phyloP scores from a whole-genome alignment of 1,139 yeast species.

The Protomyces arabidopsidicola region DNA sequence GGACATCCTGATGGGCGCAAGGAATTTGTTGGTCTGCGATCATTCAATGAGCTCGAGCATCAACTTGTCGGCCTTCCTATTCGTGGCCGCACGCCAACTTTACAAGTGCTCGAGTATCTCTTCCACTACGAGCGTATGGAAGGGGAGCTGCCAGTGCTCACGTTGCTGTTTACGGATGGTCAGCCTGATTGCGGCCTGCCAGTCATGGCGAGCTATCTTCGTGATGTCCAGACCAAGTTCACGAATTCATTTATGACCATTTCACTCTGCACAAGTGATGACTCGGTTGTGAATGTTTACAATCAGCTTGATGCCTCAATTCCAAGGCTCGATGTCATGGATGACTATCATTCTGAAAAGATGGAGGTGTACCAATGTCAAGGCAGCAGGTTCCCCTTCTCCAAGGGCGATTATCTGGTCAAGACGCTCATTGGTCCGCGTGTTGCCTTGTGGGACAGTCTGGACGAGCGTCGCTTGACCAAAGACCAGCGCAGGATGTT shows the following conservation, averaged over 20 bases:
- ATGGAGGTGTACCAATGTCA: conserved; percentile 1
- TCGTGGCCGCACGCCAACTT: conserved; percentile 21
- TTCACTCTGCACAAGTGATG: conserved; percentile 24
- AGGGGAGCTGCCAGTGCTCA: conserved; percentile 18
- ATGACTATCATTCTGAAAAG: conserved; percentile 10
- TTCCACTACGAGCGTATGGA: conserved; percentile 19
- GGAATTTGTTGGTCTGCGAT: conserved; percentile 8
- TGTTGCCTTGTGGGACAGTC: conserved; percentile 18
- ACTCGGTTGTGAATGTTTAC: conserved; percentile 18
- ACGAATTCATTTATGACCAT: conserved; percentile 14
- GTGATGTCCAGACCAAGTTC: not conserved
- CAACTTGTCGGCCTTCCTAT: conserved; percentile 16
- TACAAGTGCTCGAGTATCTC: conserved; percentile 13
- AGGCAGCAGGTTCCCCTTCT: conserved; percentile 18
- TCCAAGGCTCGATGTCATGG: conserved; percentile 23
- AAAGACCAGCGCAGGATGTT: conserved; percentile 20
- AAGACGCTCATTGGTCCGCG: conserved; percentile 19
- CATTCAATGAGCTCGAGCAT: conserved; percentile 9
- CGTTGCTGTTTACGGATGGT: conserved; percentile 21
- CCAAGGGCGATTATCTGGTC: conserved; percentile 23
- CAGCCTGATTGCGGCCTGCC: conserved; percentile 25
- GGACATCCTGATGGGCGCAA: conserved; percentile 26
- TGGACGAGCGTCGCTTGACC: conserved; percentile 12
- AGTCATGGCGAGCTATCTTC: conserved; percentile 3
- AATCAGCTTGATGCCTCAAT: conserved; percentile 11